Evolutionary conservation across 306 rosid genomes (phyloP), one percentile per base, ranked within the genome.

Genomic region (Luffa aegyptiaca): DNA sequence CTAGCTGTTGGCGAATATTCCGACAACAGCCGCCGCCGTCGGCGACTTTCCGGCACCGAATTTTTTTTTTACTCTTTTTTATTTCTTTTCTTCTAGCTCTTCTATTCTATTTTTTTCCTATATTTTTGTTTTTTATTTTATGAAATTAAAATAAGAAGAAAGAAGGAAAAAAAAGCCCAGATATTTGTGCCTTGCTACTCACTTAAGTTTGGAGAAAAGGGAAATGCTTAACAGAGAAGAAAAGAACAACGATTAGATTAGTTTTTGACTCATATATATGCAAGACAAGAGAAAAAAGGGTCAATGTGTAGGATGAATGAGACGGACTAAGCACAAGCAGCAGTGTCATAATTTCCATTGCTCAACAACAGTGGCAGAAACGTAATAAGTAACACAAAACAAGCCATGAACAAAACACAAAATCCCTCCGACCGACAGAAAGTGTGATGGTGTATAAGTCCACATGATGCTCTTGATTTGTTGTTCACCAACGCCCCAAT

Each of bases 371-470:
- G 96, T 88, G 88, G 88, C 76, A 84, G 92, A 83, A 82, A 95
- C 86, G 86, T 91, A 95, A 86, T 88, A 95, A 16, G 90, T 90
- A 61, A 95, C 89, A 80, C 77, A 80, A 82, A 95, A 88, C 58
- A 93, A 77, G 55, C 82, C 96, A 90, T 95, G 99, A 83, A 93
- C 91, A 81, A 96, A 93, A 77, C 99, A 93, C 70, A 83, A 64
- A 75, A 96, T 91, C 10, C 99, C 99, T 66, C 97, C 99, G n/a
- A 95, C 91, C 14, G 99, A 95, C 45, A 95, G 91, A 72, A 95
- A 91, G 62, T 95, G 99, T 95, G 99, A 75, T 93, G 96, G 90
- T 93, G 98, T 62, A 94, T 83, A 80, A 95, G 85, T 33, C 99
- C 99, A 83, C 99, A 95, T 1, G 96, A 90, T 42, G 88, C 88